Base-by-base conservation (phyloP, 192 early-diverging fungal species). In the Entomortierella lignicola region DNA sequence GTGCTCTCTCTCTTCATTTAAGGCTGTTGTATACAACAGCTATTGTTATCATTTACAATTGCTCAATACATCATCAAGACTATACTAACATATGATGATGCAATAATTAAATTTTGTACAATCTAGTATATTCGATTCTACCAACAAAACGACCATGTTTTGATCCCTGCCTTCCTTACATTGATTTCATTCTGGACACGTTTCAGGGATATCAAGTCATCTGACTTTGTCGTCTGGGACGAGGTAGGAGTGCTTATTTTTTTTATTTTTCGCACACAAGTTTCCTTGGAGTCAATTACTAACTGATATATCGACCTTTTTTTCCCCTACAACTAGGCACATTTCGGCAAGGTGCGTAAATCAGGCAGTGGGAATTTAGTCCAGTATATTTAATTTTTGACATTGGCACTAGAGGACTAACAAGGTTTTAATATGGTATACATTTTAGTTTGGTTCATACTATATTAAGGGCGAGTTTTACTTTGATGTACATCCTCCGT, bases 401-500 rank as follows among this genome's bases (percentile, higher is more conserved):
- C n/a, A n/a, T n/a, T n/a, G n/a, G n/a, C n/a, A n/a, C n/a, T n/a
- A n/a, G 17, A 37, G 3, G 17, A 21, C 17, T 17, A 58, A 8
- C 31, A 31, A 32, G 12, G 0, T 12, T 37, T n/a, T n/a, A n/a
- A n/a, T n/a, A n/a, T n/a, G n/a, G n/a, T n/a, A n/a, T n/a, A n/a
- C 26, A 23, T 55, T 52, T 17, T 88, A 98, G 88, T 99, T 99
- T 85, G 98, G 92, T 20, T 94, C 92, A 11, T 85, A 95, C 77
- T 99, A 99, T 82, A 75, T 99, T 44, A 96, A 97, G 60, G 81
- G 88, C 26, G 93, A 94, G 47, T 99, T 98, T 67, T 99, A 98
- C 71, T 95, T 95, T 77, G 98, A 99, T 83, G 97, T 99, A 1
- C 98, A 99, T 72, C 98, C 98, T 31, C 97, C 98, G 6, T 82